Conservation (phyloP, 768 basidiomycete species). For the Trametes coccinea region DNA sequence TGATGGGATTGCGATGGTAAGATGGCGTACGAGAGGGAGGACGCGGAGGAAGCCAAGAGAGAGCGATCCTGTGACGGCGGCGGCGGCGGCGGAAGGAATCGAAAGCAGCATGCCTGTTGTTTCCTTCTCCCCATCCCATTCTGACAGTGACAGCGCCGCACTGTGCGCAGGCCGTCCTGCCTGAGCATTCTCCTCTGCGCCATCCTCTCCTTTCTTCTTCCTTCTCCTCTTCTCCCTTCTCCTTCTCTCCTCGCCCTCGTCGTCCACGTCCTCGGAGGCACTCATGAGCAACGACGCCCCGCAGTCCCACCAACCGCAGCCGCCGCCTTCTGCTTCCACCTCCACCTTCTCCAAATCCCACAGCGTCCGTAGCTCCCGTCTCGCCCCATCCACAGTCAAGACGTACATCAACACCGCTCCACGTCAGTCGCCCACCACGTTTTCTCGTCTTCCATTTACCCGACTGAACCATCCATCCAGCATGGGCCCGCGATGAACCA, state of each 20-base stretch:
- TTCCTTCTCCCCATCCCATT: slow-evolving; percentile 7
- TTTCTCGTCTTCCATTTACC: neutral
- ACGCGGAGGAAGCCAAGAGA: slow-evolving; percentile 2
- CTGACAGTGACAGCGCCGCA: slow-evolving; percentile 17
- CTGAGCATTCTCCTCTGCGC: slow-evolving; percentile 7
- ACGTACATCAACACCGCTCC: slow-evolving; percentile 63
- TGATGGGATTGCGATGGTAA: neutral
- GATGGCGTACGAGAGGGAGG: neutral
- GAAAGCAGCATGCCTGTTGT: slow-evolving; percentile 7
- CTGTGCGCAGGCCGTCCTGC: slow-evolving; percentile 11
- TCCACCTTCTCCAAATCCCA: slow-evolving; percentile 32
- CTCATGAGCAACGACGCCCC: slow-evolving; percentile 24
- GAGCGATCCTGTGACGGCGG: neutral
- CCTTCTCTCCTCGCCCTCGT: neutral
- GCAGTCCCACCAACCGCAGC: slow-evolving; percentile 14
- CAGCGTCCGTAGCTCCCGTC: slow-evolving; percentile 30
- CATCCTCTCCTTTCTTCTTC: neutral
- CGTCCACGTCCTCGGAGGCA: slow-evolving; percentile 9
- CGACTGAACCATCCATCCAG: slow-evolving; percentile 38
- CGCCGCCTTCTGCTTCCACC: slow-evolving; percentile 20
- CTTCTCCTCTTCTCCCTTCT: slow-evolving; percentile 2
- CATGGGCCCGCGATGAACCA: slow-evolving; percentile 84
- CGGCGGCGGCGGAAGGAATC: neutral
- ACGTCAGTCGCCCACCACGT: slow-evolving; percentile 46
- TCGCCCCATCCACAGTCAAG: slow-evolving; percentile 44